phyloP scores from a whole-genome alignment of 495 filamentous ascomycete genomes.

The Talaromyces nanjingensis region DNA sequence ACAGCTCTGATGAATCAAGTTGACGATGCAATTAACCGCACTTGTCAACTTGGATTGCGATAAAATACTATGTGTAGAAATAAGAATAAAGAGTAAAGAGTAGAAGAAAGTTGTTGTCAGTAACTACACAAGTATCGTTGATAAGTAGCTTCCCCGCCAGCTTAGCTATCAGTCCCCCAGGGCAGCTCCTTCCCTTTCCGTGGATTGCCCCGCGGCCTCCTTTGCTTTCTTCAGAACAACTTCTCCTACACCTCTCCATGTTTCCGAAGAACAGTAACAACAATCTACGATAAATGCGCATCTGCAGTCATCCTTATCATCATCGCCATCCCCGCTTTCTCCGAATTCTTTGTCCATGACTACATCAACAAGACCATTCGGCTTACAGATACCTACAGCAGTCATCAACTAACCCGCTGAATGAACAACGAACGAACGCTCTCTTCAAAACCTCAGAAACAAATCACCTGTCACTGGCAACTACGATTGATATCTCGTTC shows the following conservation, averaged over 20 bases:
- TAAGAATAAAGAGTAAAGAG: not conserved
- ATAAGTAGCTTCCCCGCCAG: not conserved
- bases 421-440: not conserved
- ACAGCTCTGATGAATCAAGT: not conserved
- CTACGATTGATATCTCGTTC: not conserved
- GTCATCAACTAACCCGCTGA: not conserved
- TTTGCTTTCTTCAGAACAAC: not conserved
- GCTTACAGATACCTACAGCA: not conserved
- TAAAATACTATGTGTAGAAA: not conserved
- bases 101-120: not conserved
- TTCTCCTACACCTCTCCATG: not conserved
- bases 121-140: not conserved
- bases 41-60: not conserved
- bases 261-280: not conserved
- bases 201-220: not conserved
- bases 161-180: not conserved
- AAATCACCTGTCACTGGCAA: not conserved
- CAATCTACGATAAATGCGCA: not conserved
- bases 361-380: not conserved
- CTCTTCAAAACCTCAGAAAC: not conserved
- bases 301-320: not conserved
- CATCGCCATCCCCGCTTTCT: not conserved
- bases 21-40: not conserved
- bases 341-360: not conserved
- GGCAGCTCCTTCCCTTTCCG: slow-evolving; percentile 2